Conservation (phyloP, 2,329 filamentous ascomycete species). For the Neonectria faginata region DNA sequence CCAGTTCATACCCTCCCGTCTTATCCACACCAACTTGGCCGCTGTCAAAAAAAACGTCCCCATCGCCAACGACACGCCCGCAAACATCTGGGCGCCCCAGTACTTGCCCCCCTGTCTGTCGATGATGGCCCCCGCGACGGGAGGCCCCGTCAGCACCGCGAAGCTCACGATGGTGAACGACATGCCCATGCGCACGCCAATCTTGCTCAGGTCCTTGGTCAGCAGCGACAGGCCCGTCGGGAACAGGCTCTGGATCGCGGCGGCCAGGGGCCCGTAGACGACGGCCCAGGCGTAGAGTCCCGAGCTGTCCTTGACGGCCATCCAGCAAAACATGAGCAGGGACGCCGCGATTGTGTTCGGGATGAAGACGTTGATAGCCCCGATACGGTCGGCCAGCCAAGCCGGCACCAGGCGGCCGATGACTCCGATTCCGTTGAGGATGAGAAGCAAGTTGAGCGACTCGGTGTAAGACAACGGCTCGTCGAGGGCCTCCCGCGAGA, state of each 20-base stretch:
- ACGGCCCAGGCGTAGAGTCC: slow-evolving; percentile 71
- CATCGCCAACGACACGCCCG: slow-evolving; percentile 55
- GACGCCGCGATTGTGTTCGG: slow-evolving; percentile 58
- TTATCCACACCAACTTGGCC: slow-evolving; percentile 55
- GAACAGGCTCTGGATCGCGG: slow-evolving; percentile 73
- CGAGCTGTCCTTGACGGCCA: slow-evolving; percentile 60
- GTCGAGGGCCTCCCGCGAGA: slow-evolving; percentile 56
- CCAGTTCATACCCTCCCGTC: slow-evolving; percentile 53
- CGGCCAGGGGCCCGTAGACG: slow-evolving; percentile 72
- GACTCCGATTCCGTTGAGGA: slow-evolving; percentile 73
- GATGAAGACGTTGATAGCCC: slow-evolving; percentile 71
- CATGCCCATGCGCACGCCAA: slow-evolving; percentile 69
- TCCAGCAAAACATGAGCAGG: slow-evolving; percentile 67
- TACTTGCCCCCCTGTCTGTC: slow-evolving; percentile 56
- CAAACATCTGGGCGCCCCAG: slow-evolving; percentile 62
- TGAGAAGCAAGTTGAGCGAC: slow-evolving; percentile 70
- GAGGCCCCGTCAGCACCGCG: slow-evolving; percentile 63
- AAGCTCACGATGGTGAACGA: slow-evolving; percentile 67
- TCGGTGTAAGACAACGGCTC: slow-evolving; percentile 57
- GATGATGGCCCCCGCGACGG: slow-evolving; percentile 64
- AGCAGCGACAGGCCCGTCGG: slow-evolving; percentile 68
- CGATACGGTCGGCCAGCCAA: slow-evolving; percentile 67
- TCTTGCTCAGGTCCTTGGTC: slow-evolving; percentile 63
- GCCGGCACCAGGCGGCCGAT: slow-evolving; percentile 69
- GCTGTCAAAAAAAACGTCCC: slow-evolving; percentile 55